Evolutionary conservation across 2,329 filamentous ascomycete genomes (phyloP), one percentile per base, ranked within the genome.

Genomic region (Aureobasidium sp.): DNA sequence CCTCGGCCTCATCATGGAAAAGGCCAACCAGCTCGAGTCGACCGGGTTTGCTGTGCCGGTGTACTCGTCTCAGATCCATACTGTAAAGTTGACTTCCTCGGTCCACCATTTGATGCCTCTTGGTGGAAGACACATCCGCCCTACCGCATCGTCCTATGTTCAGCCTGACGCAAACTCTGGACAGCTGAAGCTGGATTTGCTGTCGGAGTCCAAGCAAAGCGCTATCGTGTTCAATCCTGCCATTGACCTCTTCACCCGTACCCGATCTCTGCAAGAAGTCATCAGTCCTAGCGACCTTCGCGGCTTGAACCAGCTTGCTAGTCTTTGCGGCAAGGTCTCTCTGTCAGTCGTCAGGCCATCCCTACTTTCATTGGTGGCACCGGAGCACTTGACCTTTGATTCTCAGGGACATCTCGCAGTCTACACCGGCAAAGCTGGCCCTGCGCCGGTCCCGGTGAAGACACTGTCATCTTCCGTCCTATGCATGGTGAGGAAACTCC

Each of bases 1-100:
- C 24, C 71, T 74, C 59, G 73, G 72, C n/a, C 69, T 74, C 41
- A 65, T 75, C 24, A 63, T 74, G 2, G 72, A 74, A 61, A 74
- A 72, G 63, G 71, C 69, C 27, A 69, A 68, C 41, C 64, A 69
- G 26, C 43, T 55, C 34, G 46, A 57, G n/a, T 26, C 41, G 1
- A 41, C 26, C 4, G 6, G 15, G 0, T 26, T 36, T 10, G 7
- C 5, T 5, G 56, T 48, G 26, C 53, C 53, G 5, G 29, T 10
- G 6, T 57, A 57, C 5, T 37, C n/a, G 5, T 46, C 17, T 2
- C 53, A 26, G 2, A 44, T 57, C 5, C 39, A 34, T 10, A 34
- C 13, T 2, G 39, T 57, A 20, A 39, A 39, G 6, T 36, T 57
- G 5, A 2, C 37, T 9, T 27, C 36, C n/a, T 15, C 5, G n/a